Percentiles rank a stretch among this genome's conserved stretches.
Conservation (phyloP, 2,329 filamentous ascomycete species). For the Penicillium sp. region DNA sequence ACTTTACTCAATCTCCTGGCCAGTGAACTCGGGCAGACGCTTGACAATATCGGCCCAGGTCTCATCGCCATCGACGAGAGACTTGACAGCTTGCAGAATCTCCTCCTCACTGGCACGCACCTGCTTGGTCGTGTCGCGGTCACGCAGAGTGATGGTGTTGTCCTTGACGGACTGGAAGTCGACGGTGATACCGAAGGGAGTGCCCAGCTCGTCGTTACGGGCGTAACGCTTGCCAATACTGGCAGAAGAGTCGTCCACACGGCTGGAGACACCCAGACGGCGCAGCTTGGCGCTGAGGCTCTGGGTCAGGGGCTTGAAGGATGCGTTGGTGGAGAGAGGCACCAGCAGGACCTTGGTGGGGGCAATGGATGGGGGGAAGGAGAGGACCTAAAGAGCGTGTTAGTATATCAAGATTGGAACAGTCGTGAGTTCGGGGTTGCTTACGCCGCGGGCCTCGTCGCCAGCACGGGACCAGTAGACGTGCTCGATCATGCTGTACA, state of each 20-base stretch:
- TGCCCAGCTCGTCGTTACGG: conserved; percentile 94
- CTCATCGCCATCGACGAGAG: conserved; percentile 63
- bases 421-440: conserved; percentile 38
- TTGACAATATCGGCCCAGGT: conserved; percentile 70
- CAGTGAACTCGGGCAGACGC: conserved; percentile 81
- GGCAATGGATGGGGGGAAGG: conserved; percentile 76
- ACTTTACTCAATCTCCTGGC: conserved; percentile 61
- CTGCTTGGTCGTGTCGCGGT: conserved; percentile 88
- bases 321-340: conserved; percentile 77
- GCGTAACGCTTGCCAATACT: conserved; percentile 94
- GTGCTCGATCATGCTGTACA: conserved; percentile 93
- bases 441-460: conserved; percentile 83
- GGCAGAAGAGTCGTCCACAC: conserved; percentile 85
- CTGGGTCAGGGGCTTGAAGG: conserved; percentile 76
- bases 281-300: conserved; percentile 75
- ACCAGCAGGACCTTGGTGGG: conserved; percentile 94
- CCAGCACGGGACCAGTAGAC: conserved; percentile 87
- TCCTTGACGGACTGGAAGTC: conserved; percentile 96
- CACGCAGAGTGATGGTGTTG: conserved; percentile 80
- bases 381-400: conserved; percentile 58
- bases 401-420: conserved; percentile 2
- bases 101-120: conserved; percentile 80
- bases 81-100: conserved; percentile 73
- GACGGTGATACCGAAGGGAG: conserved; percentile 88
- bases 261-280: conserved; percentile 74